Conservation (phyloP, 2,329 filamentous ascomycete genomes). For the Aspergillus sp. region DNA sequence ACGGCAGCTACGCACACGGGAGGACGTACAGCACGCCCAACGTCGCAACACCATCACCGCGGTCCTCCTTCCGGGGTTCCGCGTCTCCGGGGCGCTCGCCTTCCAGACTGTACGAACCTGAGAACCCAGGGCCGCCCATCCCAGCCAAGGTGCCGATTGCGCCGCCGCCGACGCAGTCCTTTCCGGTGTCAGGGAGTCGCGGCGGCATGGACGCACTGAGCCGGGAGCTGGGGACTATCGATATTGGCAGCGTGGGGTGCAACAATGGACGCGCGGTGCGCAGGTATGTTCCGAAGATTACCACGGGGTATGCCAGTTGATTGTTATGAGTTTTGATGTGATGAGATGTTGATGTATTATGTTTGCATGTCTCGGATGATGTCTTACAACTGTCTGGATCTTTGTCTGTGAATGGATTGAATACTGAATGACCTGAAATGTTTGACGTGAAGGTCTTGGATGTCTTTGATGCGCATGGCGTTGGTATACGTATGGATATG, state of each 20-base stretch:
- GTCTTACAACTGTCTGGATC: neutral
- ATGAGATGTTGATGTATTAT: neutral
- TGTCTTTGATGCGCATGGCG: too few species aligned
- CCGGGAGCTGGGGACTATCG: conserved; percentile 54
- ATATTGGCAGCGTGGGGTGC: conserved; percentile 42
- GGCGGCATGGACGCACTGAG: conserved; percentile 50
- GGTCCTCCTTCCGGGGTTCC: conserved; percentile 14
- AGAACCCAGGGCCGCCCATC: conserved; percentile 36
- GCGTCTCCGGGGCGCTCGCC: conserved; percentile 20
- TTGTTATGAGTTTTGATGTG: neutral
- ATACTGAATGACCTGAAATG: too few species aligned
- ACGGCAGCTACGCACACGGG: conserved; percentile 17
- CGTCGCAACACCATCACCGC: conserved; percentile 17
- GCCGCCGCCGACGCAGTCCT: conserved; percentile 26
- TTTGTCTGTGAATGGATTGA: neutral
- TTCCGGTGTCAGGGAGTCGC: conserved; percentile 28
- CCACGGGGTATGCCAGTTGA: conserved; percentile 30
- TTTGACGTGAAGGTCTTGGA: too few species aligned
- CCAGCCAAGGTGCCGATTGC: conserved; percentile 43
- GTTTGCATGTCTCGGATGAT: neutral
- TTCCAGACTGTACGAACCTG: conserved; percentile 29
- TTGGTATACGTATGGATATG: too few species aligned
- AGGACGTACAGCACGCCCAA: conserved; percentile 24
- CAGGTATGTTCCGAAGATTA: conserved; percentile 29
- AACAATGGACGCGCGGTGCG: conserved; percentile 28